phyloP scores from a whole-genome alignment of 768 basidiomycete species.

The Panellus pusillus region DNA sequence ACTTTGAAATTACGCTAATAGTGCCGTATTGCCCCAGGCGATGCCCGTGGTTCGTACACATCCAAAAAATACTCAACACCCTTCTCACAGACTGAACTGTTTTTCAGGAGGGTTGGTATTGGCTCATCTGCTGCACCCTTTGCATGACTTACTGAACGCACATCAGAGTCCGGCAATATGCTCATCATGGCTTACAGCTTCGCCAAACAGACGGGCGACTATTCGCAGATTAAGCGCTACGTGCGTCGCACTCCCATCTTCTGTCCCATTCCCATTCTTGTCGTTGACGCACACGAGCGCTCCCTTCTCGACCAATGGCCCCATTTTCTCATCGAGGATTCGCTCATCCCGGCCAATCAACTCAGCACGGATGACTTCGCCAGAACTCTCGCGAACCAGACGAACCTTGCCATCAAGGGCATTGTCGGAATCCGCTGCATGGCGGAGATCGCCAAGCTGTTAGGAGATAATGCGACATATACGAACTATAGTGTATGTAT shows the following conservation, averaged over 20 bases:
- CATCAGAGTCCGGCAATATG: no score
- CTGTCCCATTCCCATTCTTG: conserved; percentile 42
- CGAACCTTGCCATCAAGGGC: no score
- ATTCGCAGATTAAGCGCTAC: conserved; percentile 47
- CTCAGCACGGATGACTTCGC: no score
- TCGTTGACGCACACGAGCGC: conserved; percentile 69
- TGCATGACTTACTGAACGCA: conserved; percentile 41
- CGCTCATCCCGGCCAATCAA: no score
- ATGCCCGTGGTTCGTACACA: background rate
- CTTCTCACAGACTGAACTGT: background rate
- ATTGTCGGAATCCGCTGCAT: conserved; percentile 68
- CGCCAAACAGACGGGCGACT: conserved; percentile 53
- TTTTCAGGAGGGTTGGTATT: conserved; percentile 44
- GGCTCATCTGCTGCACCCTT: conserved; percentile 46
- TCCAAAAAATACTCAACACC: background rate
- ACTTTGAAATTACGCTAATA: no score
- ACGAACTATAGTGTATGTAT: no score
- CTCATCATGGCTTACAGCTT: conserved; percentile 69
- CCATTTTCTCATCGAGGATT: no score
- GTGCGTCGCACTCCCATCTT: no score
- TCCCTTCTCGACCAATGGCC: no score
- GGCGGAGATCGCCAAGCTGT: conserved; percentile 49
- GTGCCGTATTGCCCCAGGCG: background rate
- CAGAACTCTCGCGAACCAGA: no score
- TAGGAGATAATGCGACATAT: conserved; percentile 40